phyloP scores from a whole-genome alignment of 768 basidiomycete genomes.

The Tulasnella sp. region DNA sequence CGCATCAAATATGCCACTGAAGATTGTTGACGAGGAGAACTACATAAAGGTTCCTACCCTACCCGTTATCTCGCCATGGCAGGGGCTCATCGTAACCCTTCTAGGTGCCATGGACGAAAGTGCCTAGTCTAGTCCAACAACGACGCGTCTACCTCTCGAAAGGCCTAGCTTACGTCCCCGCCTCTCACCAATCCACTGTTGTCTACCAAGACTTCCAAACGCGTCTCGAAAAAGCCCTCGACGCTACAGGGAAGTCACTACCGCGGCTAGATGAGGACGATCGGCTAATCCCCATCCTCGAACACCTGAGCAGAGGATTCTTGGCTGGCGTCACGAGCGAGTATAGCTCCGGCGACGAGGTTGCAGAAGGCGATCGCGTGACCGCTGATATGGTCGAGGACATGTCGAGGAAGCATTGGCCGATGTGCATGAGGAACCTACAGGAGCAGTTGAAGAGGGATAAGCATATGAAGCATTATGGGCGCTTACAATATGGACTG shows the following conservation, averaged over 20 bases:
- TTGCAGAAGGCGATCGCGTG: constrained; percentile 51
- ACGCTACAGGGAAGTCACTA: constrained; percentile 77
- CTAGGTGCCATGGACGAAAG: constrained; percentile 93
- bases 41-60: constrained; percentile 61
- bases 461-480: constrained; percentile 86
- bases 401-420: constrained; percentile 79
- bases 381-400: constrained; percentile 93
- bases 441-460: constrained; percentile 69
- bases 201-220: constrained; percentile 78
- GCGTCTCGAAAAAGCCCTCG: constrained; percentile 60
- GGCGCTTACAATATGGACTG: constrained; percentile 79
- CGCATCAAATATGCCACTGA: constrained; percentile 31
- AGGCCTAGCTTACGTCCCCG: constrained; percentile 86
- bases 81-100: not conserved
- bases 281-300: constrained; percentile 76
- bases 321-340: constrained; percentile 81
- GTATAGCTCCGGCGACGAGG: constrained; percentile 49
- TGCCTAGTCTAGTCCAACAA: constrained; percentile 81
- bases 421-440: constrained; percentile 86
- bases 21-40: constrained; percentile 40
- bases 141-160: constrained; percentile 64
- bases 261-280: constrained; percentile 92
- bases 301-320: constrained; percentile 90
- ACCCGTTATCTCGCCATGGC: too few relatives aligned
- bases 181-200: constrained; percentile 66